Percentiles rank a stretch among this genome's conserved stretches.
Evolutionary conservation across 495 filamentous ascomycete species (phyloP).

Genomic region (Tuber microsphaerosporum): DNA sequence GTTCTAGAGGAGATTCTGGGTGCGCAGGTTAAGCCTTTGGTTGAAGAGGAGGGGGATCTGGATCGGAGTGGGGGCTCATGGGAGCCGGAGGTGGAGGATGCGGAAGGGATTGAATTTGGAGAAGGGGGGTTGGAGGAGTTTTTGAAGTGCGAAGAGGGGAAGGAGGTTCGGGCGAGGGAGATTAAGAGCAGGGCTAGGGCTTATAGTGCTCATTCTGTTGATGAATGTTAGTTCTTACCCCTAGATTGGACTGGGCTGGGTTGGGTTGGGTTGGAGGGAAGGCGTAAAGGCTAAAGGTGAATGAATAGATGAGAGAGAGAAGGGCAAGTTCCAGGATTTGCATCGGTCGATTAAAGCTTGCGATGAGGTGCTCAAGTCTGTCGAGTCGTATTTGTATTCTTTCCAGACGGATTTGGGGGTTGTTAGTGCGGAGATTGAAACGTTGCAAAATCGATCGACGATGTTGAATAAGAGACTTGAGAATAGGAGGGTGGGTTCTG

Average conservation of each 20-base stretch:
- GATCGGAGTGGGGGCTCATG: slow-evolving; percentile 4
- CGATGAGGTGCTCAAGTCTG: slow-evolving; percentile 86
- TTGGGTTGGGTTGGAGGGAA: background rate
- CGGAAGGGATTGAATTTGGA: slow-evolving; percentile 69
- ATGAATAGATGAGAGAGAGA: slow-evolving; percentile 66
- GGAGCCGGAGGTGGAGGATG: slow-evolving; percentile 42
- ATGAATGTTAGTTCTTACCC: slow-evolving; percentile 59
- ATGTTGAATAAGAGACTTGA: slow-evolving; percentile 78
- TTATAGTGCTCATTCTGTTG: slow-evolving; percentile 60
- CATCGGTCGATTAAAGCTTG: slow-evolving; percentile 82
- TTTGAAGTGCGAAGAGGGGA: slow-evolving; percentile 41
- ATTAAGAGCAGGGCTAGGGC: slow-evolving; percentile 43
- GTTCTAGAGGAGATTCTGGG: slow-evolving; percentile 68
- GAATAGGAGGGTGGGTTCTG: slow-evolving; percentile 56
- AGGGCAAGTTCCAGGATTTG: slow-evolving; percentile 82
- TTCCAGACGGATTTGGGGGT: slow-evolving; percentile 86
- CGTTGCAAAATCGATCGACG: slow-evolving; percentile 74
- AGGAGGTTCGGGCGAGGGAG: slow-evolving; percentile 40
- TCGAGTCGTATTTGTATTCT: slow-evolving; percentile 81
- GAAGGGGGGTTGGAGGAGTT: slow-evolving; percentile 69
- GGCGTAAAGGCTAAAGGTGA: slow-evolving; percentile 5
- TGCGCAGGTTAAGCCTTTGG: slow-evolving; percentile 41
- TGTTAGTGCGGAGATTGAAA: slow-evolving; percentile 93
- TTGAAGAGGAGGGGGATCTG: slow-evolving; percentile 16
- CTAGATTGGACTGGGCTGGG: background rate